phyloP scores from a whole-genome alignment of 306 rosid genomes.

The Fagus crenata region DNA sequence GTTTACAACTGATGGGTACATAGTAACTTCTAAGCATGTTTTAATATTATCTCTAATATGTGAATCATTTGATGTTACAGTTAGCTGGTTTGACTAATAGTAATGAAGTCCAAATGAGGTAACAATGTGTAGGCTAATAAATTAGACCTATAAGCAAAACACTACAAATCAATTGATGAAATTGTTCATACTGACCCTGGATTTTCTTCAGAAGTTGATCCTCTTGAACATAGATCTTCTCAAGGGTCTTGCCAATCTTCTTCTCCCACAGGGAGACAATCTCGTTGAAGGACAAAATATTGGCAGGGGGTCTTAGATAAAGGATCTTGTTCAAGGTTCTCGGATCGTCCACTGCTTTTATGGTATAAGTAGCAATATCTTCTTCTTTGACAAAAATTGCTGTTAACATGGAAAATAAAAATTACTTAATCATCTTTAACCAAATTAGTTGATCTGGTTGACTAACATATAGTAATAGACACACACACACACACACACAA shows the following conservation, averaged over 20 bases:
- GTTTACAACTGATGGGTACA: too few species aligned
- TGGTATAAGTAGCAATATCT: constrained; percentile 35
- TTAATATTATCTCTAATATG: too few species aligned
- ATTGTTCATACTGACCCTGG: constrained; percentile 24
- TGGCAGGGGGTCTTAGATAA: constrained; percentile 37
- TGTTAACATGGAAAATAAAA: constrained; percentile 11
- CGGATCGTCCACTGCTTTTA: constrained; percentile 43
- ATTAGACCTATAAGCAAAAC: not conserved
- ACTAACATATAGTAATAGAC: not conserved
- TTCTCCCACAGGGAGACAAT: constrained; percentile 46
- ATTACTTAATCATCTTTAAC: too few species aligned
- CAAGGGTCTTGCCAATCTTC: constrained; percentile 40
- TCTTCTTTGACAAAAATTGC: constrained; percentile 41
- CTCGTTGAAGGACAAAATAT: constrained; percentile 39
- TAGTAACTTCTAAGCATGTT: too few species aligned
- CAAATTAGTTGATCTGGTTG: not conserved
- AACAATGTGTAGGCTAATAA: not conserved
- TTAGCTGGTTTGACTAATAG: too few species aligned
- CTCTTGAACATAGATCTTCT: constrained; percentile 36
- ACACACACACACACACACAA: too few species aligned
- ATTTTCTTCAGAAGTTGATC: constrained; percentile 47
- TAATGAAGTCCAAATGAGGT: not conserved
- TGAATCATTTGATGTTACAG: too few species aligned
- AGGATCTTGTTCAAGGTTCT: constrained; percentile 49
- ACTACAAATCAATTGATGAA: not conserved